phyloP scores from a whole-genome alignment of 441 rosid species.

The Pelargonium myrrhifolium region DNA sequence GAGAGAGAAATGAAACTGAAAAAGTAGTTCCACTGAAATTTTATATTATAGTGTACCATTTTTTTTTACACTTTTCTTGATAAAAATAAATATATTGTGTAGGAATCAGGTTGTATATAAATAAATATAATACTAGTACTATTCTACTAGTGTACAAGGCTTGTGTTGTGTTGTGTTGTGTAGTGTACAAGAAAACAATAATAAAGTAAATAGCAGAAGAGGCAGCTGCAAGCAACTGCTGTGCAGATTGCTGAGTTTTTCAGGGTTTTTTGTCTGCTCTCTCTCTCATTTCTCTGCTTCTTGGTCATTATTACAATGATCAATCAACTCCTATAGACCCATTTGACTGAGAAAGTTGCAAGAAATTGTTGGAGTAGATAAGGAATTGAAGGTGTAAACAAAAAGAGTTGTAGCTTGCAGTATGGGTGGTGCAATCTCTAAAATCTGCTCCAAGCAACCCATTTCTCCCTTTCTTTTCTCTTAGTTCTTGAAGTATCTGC shows the following conservation, averaged over 20 bases:
- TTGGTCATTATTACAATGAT: neutral
- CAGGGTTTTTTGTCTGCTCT: neutral
- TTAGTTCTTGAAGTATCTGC: too few relatives aligned
- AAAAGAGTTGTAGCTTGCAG: neutral
- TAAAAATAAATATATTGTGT: neutral
- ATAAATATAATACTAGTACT: neutral
- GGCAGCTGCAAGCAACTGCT: conserved; percentile 6
- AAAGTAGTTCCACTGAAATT: too few relatives aligned
- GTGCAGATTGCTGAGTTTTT: neutral
- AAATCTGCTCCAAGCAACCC: too few relatives aligned
- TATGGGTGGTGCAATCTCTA: neutral
- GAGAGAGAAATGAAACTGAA: neutral
- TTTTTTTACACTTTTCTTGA: too few relatives aligned
- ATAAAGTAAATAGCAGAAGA: neutral
- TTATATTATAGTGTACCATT: too few relatives aligned
- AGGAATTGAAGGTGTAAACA: neutral
- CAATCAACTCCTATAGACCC: neutral
- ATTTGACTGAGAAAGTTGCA: neutral
- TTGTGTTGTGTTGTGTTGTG: neutral
- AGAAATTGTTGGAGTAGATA: neutral
- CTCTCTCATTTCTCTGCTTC: neutral
- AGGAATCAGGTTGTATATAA: neutral
- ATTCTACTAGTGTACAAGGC: neutral
- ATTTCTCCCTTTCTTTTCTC: neutral
- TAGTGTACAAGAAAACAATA: neutral